Percentiles rank a stretch among this genome's conserved stretches.
These are phyloP conservation scores for Ilyonectria sp. DNA, from an alignment of 2,329 filamentous ascomycete species.

Conservation along the genomic window DNA sequence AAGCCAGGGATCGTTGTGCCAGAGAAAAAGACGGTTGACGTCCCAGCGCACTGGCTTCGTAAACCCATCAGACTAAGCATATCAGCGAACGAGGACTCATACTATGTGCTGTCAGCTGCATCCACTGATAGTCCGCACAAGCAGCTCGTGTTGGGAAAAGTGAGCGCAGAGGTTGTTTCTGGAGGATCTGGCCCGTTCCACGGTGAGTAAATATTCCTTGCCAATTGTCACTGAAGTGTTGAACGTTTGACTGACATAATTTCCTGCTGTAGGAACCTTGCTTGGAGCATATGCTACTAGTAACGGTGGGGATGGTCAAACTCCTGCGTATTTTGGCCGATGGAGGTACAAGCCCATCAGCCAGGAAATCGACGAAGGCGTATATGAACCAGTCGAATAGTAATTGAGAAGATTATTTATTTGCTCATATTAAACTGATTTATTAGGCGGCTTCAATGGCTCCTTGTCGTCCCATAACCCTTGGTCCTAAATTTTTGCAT, in stretches of 20 bases:
- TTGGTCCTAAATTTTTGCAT: too few relatives aligned
- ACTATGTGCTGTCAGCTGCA: constrained; percentile 9
- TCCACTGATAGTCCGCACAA: background rate
- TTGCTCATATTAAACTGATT: too few relatives aligned
- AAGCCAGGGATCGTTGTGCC: background rate
- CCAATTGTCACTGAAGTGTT: background rate
- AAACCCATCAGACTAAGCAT: constrained; percentile 3
- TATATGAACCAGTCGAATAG: background rate
- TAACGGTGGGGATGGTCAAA: constrained; percentile 62
- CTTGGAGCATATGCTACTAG: constrained; percentile 68
- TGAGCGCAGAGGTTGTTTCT: background rate
- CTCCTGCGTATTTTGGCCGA: constrained; percentile 62
- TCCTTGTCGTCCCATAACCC: too few relatives aligned
- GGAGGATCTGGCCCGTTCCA: constrained; percentile 4
- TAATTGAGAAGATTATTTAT: background rate
- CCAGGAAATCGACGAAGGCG: constrained; percentile 22
- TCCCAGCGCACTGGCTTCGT: constrained; percentile 19
- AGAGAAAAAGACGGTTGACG: background rate
- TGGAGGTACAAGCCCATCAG: constrained; percentile 60
- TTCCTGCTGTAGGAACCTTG: constrained; percentile 57
- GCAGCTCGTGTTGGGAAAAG: background rate
- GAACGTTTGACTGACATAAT: background rate
- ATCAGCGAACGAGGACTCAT: background rate
- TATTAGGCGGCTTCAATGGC: too few relatives aligned
- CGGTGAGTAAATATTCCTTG: background rate